Base-by-base conservation (phyloP, 2,329 filamentous ascomycete species). In the Cercospora janseana region DNA sequence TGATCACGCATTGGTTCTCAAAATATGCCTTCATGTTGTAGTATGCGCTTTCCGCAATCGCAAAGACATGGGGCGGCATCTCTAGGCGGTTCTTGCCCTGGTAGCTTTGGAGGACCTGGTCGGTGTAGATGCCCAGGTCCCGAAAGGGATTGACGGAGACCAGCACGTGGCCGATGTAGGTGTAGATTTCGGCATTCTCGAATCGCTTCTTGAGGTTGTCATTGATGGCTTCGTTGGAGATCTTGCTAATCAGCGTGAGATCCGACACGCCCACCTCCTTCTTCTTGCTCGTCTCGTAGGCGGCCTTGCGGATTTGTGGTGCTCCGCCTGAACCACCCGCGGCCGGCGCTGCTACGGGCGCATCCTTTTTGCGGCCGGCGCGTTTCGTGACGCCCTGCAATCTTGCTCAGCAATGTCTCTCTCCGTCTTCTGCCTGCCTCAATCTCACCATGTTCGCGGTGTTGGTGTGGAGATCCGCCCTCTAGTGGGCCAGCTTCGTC, bases 1-100 rank as follows among this genome's bases (percentile, higher is more conserved):
- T 98, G 71, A 98, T 98, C 61, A 98, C 92, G 74, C 93, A 97
- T 71, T 98, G 93, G 75, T 97, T 97, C 63, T 97, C 93, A 66
- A 89, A 89, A 78, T 98, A 98, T 38, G 91, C 92, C 71, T 97
- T 97, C 93, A 98, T 97, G 76, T 98, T 97, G 76, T 97, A 97
- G 77, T 98, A 98, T 48, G 91, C 73, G 6, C 92, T 87, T 73
- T 98, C 93, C 67, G 93, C 93, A 65, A 98, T 93, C 54, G 90
- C 92, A 70, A 96, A 98, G 61, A 98, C 93, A 72, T 98, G 93
- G 6, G 93, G 93, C 63, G 64, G 48, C 52, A 82, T 79, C 73
- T 98, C 93, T 59, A 98, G 80, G 59, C 93, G 84, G 75, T 98
- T 98, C 79, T 97, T 96, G 62, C 92, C 92, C 73, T 85, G 86